These are phyloP conservation scores for Hericium coralloides DNA, from an alignment of 768 basidiomycete genomes.

Conservation along the genomic window DNA sequence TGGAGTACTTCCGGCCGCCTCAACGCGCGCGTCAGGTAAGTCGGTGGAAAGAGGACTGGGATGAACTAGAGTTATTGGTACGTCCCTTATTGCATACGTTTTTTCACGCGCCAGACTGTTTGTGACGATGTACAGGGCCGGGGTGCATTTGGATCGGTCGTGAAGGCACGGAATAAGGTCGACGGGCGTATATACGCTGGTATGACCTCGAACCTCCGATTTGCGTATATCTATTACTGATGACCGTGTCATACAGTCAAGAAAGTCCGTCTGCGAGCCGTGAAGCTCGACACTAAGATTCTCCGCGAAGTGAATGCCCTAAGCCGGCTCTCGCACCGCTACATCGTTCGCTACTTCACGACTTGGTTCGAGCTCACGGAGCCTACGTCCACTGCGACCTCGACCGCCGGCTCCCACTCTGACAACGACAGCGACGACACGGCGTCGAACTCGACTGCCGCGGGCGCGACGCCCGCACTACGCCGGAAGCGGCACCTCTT, in stretches of 20 bases:
- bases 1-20: conserved; percentile 48
- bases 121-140: conserved; percentile 46
- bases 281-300: conserved; percentile 78
- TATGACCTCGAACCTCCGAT: conserved; percentile 14
- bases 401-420: conserved; percentile 35
- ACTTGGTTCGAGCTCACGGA: conserved; percentile 81
- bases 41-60: conserved; percentile 91
- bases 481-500: conserved; percentile 15
- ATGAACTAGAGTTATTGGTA: conserved; percentile 81
- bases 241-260: conserved; percentile 45
- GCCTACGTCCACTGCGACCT: conserved; percentile 34
- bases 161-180: conserved; percentile 86
- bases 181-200: conserved; percentile 81
- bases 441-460: conserved; percentile 19
- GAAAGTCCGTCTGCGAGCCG: conserved; percentile 74
- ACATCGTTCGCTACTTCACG: conserved; percentile 87
- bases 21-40: conserved; percentile 44
- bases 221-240: background rate
- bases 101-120: background rate
- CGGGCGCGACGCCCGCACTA: conserved; percentile 53
- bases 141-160: conserved; percentile 90
- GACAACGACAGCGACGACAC: background rate
- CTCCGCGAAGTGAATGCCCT: conserved; percentile 87
- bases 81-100: conserved; percentile 1
- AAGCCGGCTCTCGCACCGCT: conserved; percentile 80